A percentile compares a stretch with the other conserved stretches of the same genome.
Evolutionary conservation across 768 basidiomycete species (phyloP).

Genomic region (Pleurotus eryngii): DNA sequence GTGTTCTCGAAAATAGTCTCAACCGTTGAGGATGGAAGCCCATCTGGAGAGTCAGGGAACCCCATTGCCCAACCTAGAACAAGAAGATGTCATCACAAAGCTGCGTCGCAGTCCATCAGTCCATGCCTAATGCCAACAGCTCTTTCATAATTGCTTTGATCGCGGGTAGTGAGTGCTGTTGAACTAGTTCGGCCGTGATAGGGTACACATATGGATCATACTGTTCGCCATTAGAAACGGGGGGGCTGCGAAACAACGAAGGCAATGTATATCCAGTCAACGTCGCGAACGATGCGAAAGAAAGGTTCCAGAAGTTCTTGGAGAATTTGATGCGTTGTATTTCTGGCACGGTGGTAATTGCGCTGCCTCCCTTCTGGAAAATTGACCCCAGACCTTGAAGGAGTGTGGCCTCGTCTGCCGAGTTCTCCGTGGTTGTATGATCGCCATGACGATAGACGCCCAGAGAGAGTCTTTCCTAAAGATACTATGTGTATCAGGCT

Average conservation of each 20-base stretch:
- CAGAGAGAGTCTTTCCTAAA: conserved; percentile 46
- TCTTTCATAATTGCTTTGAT: conserved; percentile 46
- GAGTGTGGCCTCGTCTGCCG: conserved; percentile 35
- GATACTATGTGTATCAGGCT: neutral
- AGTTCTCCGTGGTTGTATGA: conserved; percentile 37
- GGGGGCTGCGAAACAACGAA: conserved; percentile 48
- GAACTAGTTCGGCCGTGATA: conserved; percentile 38
- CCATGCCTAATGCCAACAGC: conserved; percentile 37
- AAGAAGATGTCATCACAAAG: too few relatives aligned
- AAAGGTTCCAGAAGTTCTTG: conserved; percentile 66
- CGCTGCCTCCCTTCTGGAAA: conserved; percentile 45
- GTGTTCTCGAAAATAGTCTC: conserved; percentile 37
- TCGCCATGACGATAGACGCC: conserved; percentile 53
- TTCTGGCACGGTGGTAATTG: conserved; percentile 45
- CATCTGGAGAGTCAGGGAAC: conserved; percentile 42
- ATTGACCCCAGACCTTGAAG: conserved; percentile 44
- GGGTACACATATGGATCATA: conserved; percentile 39
- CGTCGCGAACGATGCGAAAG: conserved; percentile 49
- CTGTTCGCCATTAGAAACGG: conserved; percentile 26
- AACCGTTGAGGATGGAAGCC: conserved; percentile 42
- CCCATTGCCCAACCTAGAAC: conserved; percentile 39
- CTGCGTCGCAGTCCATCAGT: too few relatives aligned
- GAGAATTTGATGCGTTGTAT: conserved; percentile 60
- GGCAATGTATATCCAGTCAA: conserved; percentile 49
- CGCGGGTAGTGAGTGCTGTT: conserved; percentile 41